Conservation (phyloP, 2,329 filamentous ascomycete species). For the Trichoderma sp. region DNA sequence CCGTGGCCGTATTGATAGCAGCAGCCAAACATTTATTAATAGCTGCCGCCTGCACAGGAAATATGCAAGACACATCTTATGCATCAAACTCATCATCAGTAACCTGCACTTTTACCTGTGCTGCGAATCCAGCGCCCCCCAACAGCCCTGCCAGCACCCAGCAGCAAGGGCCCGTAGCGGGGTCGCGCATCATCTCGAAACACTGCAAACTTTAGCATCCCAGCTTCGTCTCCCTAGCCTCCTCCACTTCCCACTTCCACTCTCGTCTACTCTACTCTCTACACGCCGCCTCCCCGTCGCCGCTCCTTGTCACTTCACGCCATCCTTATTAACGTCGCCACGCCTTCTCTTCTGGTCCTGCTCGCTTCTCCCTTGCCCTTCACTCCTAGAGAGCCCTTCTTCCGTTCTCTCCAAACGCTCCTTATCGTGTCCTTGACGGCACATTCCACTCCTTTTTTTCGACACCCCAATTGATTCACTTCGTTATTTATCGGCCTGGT, state of each 20-base stretch:
- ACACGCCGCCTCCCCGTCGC: slow-evolving; percentile 11
- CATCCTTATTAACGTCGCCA: slow-evolving; percentile 37
- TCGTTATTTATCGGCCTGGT: slow-evolving; percentile 19
- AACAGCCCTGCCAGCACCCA: neutral
- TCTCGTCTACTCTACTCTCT: slow-evolving; percentile 1
- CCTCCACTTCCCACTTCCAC: slow-evolving; percentile 11
- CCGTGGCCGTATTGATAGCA: neutral
- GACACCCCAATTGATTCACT: slow-evolving; percentile 14
- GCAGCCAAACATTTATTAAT: neutral
- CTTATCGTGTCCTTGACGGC: slow-evolving; percentile 36
- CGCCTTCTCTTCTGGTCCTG: slow-evolving; percentile 27
- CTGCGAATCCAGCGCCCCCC: too few relatives aligned
- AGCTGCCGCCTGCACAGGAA: neutral
- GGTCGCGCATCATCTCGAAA: slow-evolving; percentile 22
- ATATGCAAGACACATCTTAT: too few relatives aligned
- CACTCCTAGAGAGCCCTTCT: slow-evolving; percentile 25
- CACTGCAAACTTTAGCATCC: slow-evolving; percentile 18
- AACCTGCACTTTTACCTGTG: too few relatives aligned
- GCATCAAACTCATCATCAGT: too few relatives aligned
- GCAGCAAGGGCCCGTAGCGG: neutral
- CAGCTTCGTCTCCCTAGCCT: slow-evolving; percentile 11
- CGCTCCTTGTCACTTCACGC: slow-evolving; percentile 16
- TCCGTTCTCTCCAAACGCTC: slow-evolving; percentile 15
- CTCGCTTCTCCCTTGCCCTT: slow-evolving; percentile 31
- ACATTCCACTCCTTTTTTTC: slow-evolving; percentile 38